phyloP scores from a whole-genome alignment of 2,329 filamentous ascomycete species.

The Talaromyces sp. region DNA sequence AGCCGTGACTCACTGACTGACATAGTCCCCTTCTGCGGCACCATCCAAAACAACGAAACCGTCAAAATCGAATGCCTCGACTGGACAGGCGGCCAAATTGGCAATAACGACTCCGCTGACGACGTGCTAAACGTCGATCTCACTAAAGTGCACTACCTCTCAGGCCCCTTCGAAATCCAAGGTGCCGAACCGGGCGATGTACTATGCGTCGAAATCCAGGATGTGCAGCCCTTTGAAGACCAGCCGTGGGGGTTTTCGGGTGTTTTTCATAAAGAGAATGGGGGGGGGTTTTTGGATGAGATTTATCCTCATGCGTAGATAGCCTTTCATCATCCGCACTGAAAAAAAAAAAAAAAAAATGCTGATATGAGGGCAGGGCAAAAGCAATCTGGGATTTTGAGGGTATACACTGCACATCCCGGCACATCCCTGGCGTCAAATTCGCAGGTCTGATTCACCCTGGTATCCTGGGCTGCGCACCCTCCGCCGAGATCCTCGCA shows the following conservation, averaged over 20 bases:
- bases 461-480: slow-evolving; percentile 85
- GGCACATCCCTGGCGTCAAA: slow-evolving; percentile 81
- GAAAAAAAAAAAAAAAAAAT: no score
- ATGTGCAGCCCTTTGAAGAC: slow-evolving; percentile 83
- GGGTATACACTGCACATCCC: slow-evolving; percentile 75
- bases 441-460: slow-evolving; percentile 90
- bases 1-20: not conserved
- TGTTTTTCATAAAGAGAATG: slow-evolving; percentile 74
- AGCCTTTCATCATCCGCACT: no score
- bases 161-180: slow-evolving; percentile 83
- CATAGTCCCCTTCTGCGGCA: slow-evolving; percentile 68
- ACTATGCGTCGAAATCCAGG: slow-evolving; percentile 83
- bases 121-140: slow-evolving; percentile 82
- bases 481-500: slow-evolving; percentile 70
- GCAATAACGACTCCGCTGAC: slow-evolving; percentile 85
- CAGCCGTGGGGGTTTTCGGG: slow-evolving; percentile 89
- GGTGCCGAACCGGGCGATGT: slow-evolving; percentile 81
- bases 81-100: slow-evolving; percentile 75
- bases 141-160: slow-evolving; percentile 81
- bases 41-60: slow-evolving; percentile 76
- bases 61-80: slow-evolving; percentile 93
- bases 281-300: slow-evolving; percentile 84
- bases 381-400: slow-evolving; percentile 77
- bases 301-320: slow-evolving; percentile 73
- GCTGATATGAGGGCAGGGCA: slow-evolving; percentile 38